Conservation (phyloP, 176 grass and related monocot genomes). For the Areca catechu region DNA sequence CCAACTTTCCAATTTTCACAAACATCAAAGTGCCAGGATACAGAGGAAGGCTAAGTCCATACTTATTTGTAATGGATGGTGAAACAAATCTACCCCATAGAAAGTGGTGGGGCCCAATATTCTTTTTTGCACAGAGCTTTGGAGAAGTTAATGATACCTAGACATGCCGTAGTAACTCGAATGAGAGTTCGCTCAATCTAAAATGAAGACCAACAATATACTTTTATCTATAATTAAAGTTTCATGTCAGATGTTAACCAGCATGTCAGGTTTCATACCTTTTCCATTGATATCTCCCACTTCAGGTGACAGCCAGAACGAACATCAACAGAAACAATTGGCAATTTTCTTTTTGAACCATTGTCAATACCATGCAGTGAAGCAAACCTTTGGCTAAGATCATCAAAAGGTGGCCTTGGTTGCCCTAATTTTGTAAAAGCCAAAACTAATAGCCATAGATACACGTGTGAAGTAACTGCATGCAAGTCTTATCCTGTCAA, state of each 20-base stretch:
- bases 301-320: constrained; percentile 91
- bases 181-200: not conserved
- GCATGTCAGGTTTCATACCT: constrained; percentile 81
- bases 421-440: constrained; percentile 24
- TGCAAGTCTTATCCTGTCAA: no score
- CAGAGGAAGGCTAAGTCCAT: constrained; percentile 49
- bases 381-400: constrained; percentile 57
- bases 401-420: constrained; percentile 67
- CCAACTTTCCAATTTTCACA: constrained; percentile 95
- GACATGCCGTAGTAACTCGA: constrained; percentile 8
- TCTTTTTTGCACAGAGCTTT: constrained; percentile 72
- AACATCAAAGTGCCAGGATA: constrained; percentile 76
- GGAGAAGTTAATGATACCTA: constrained; percentile 83
- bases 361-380: constrained; percentile 23
- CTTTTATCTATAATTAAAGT: constrained; percentile 1
- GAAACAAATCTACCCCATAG: constrained; percentile 91
- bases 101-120: constrained; percentile 63
- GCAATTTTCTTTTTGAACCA: constrained; percentile 27
- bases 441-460: no score
- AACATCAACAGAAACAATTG: constrained; percentile 76
- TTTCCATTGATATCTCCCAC: constrained; percentile 45
- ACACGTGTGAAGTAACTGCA: no score
- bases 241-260: constrained; percentile 51
- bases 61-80: constrained; percentile 52
- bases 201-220: no score